Evolutionary conservation across 2,329 filamentous ascomycete species (phyloP), one percentile per base, ranked within the genome.

Genomic region (Phyllosticta capitalensis): DNA sequence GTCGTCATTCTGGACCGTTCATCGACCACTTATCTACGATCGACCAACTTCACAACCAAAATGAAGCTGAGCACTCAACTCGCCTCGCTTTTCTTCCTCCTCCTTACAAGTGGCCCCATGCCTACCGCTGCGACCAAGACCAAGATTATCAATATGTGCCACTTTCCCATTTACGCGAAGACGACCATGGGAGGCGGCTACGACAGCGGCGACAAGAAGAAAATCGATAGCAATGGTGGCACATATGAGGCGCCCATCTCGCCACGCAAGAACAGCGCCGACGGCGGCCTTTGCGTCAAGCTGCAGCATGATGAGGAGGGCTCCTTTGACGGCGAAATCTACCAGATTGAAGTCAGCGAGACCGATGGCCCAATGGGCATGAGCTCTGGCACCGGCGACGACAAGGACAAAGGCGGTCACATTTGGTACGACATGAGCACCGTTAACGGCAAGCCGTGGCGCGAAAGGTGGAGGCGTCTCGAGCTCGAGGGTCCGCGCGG

Each of bases 61-160:
- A 52, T 56, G 55, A 56, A 52, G 19, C n/a, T 30, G n/a, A 21
- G 24, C 6, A 24, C 48, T 9, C 1, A 12, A 5, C 17, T 45
- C 17, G 38, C 38, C 38, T 45, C 38, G 38, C 14, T 45, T 4
- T n/a, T 28, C 48, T 2, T 52, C 24, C 17, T 22, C 45, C 5
- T 48, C n/a, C 24, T 56, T 17, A n/a, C 26, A 17, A 9, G 14
- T 24, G 10, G 26, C 22, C 2, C 24, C 24, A 2, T 10, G 20
- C 10, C 55, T n/a, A 17, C 24, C 9, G 55, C 55, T 45, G 21
- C 55, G 3, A 20, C 33, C 9, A 7, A 28, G 2, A 50, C 48
- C 48, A 52, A 33, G 17, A 7, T 56, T n/a, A 38, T 56, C 55
- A 56, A 56, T 22, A 56, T 51, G 48, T 56, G 55, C 55, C 7